A percentile compares a stretch with the other conserved stretches of the same genome.
These are phyloP conservation scores for Jamesozyma spencerorum DNA, from an alignment of 805 yeast species.

Conservation along the genomic window DNA sequence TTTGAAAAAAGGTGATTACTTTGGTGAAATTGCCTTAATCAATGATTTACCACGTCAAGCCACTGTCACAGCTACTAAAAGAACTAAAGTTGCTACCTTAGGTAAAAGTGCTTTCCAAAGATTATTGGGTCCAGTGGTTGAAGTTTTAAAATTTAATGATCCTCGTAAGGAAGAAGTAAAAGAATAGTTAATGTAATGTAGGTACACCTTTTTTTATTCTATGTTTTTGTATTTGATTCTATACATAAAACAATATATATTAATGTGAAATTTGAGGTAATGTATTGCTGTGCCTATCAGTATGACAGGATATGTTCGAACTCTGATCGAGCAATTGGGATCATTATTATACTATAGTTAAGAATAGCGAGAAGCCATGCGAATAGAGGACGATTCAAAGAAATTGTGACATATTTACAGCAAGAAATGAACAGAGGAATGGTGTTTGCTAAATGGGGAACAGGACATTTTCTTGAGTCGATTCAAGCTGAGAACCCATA, in stretches of 20 bases:
- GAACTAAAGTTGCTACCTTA: constrained; percentile 81
- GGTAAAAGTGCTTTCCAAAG: constrained; percentile 91
- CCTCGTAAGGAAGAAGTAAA: constrained; percentile 34
- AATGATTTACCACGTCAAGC: constrained; percentile 93
- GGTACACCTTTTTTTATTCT: background rate
- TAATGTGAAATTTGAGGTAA: background rate
- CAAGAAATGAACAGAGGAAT: no score
- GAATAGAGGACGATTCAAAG: no score
- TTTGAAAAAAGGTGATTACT: constrained; percentile 77
- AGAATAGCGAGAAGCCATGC: no score
- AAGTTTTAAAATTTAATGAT: constrained; percentile 74
- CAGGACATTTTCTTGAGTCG: no score
- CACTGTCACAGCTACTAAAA: constrained; percentile 67
- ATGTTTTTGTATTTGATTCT: background rate
- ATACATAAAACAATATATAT: background rate
- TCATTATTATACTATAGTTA: no score
- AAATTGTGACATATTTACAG: no score
- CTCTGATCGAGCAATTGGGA: no score
- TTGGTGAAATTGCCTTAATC: constrained; percentile 91
- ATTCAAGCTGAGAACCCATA: background rate
- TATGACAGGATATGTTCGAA: no score
- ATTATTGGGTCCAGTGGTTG: constrained; percentile 89
- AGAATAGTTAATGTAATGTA: background rate
- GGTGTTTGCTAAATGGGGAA: no score
- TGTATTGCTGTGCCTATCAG: background rate